These are phyloP conservation scores for Schwanniomyces vanrijiae DNA, from an alignment of 805 yeast genomes.

Conservation along the genomic window DNA sequence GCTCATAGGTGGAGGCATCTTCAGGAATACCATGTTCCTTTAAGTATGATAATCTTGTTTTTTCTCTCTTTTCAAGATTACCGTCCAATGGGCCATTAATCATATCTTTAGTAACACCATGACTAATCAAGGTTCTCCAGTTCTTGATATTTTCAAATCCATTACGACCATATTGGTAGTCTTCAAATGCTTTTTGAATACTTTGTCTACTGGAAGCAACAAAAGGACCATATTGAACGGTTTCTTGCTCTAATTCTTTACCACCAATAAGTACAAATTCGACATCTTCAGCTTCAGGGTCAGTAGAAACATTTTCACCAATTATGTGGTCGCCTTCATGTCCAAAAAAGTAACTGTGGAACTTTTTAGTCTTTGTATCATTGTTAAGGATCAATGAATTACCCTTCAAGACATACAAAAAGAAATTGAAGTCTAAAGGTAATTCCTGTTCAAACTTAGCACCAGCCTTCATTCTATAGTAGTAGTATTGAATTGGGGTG, in stretches of 20 bases:
- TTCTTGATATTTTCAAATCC: constrained; percentile 68
- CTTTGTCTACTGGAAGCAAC: constrained; percentile 71
- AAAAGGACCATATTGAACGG: constrained; percentile 90
- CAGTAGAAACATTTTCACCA: constrained; percentile 40
- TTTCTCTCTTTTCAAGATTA: constrained; percentile 27
- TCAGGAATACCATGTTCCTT: background rate
- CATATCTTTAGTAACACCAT: constrained; percentile 44
- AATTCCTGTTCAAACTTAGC: constrained; percentile 61
- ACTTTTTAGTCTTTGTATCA: constrained; percentile 40
- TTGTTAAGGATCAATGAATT: constrained; percentile 46
- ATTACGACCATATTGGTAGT: constrained; percentile 65
- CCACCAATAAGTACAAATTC: constrained; percentile 80
- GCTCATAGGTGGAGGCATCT: background rate
- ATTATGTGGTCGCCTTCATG: constrained; percentile 62
- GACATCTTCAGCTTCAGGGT: constrained; percentile 40
- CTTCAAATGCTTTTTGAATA: constrained; percentile 67
- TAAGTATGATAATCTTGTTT: constrained; percentile 13
- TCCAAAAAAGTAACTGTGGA: constrained; percentile 62
- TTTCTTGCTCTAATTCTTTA: constrained; percentile 65
- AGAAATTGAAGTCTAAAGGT: constrained; percentile 62
- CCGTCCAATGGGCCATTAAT: constrained; percentile 39
- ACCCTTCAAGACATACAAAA: constrained; percentile 69
- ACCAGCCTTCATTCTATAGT: constrained; percentile 63
- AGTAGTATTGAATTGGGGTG: constrained; percentile 77
- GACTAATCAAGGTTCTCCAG: constrained; percentile 53